Conservation (phyloP, 257 asterid genomes). For the Capsicum chinense region DNA sequence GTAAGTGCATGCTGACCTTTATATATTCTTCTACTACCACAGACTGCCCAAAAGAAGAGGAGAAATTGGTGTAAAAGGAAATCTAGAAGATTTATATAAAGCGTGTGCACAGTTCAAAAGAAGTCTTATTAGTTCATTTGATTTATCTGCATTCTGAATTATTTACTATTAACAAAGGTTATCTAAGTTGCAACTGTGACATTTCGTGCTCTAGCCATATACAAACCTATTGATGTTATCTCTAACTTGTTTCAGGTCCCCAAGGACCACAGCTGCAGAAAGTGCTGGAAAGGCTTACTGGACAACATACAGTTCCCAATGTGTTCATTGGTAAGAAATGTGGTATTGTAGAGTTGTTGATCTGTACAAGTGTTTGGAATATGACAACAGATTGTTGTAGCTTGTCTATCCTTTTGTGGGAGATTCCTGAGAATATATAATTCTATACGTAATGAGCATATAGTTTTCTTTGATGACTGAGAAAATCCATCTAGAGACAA, state of each 20-base stretch:
- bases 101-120: background rate
- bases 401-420: background rate
- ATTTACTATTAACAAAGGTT: background rate
- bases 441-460: background rate
- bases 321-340: constrained; percentile 81
- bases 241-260: constrained; percentile 60
- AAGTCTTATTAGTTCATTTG: constrained; percentile 12
- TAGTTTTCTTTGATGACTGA: background rate
- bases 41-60: constrained; percentile 11
- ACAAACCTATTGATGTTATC: background rate
- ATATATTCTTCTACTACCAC: background rate
- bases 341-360: constrained; percentile 14
- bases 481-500: background rate
- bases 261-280: constrained; percentile 81
- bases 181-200: background rate
- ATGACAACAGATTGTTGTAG: background rate
- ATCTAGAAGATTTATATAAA: background rate
- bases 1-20: background rate
- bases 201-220: background rate
- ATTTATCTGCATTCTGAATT: background rate
- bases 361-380: background rate
- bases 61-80: background rate
- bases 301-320: constrained; percentile 93
- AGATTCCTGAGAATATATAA: background rate
- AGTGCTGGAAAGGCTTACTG: constrained; percentile 78